These are phyloP conservation scores for Phytophthora tubulina DNA, from an alignment of 352 stramenopile genomes.

Conservation along the genomic window DNA sequence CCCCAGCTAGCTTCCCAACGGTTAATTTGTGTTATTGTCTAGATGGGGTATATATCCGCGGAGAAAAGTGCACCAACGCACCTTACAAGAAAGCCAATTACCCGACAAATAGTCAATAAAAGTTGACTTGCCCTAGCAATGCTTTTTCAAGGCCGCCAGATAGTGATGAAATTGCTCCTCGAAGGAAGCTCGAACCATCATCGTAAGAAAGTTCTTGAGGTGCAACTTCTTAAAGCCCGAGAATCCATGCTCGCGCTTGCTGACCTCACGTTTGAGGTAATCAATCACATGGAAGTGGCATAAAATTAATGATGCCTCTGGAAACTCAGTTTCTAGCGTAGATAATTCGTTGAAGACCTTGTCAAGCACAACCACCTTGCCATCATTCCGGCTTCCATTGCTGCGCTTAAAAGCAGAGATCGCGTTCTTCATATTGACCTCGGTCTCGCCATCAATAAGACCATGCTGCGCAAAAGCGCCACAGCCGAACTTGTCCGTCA, in stretches of 20 bases:
- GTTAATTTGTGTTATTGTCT: slow-evolving; percentile 26
- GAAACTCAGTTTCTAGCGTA: slow-evolving; percentile 5
- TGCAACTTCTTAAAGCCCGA: neutral
- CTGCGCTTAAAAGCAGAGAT: slow-evolving; percentile 16
- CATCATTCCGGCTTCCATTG: slow-evolving; percentile 1
- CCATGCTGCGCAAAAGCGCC: slow-evolving; percentile 17
- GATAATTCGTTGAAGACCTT: slow-evolving; percentile 16
- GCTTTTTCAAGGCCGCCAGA: neutral
- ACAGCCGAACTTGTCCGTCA: slow-evolving; percentile 15
- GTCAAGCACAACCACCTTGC: slow-evolving; percentile 5
- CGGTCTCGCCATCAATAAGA: slow-evolving; percentile 14
- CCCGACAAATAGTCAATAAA: slow-evolving; percentile 5
- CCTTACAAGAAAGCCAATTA: slow-evolving; percentile 2
- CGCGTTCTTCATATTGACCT: slow-evolving; percentile 7
- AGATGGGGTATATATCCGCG: slow-evolving; percentile 13
- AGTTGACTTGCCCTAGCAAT: neutral
- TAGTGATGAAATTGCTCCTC: slow-evolving; percentile 1
- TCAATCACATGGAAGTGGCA: slow-evolving; percentile 29
- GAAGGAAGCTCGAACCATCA: slow-evolving; percentile 2
- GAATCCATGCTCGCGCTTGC: neutral
- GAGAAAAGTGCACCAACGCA: slow-evolving; percentile 10
- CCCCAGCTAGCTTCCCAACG: slow-evolving; percentile 12
- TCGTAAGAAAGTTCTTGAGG: neutral
- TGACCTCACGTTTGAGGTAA: slow-evolving; percentile 12
- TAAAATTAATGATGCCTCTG: neutral